Conservation (phyloP, 2,329 filamentous ascomycete species). For the Domatiomyces globalis region DNA sequence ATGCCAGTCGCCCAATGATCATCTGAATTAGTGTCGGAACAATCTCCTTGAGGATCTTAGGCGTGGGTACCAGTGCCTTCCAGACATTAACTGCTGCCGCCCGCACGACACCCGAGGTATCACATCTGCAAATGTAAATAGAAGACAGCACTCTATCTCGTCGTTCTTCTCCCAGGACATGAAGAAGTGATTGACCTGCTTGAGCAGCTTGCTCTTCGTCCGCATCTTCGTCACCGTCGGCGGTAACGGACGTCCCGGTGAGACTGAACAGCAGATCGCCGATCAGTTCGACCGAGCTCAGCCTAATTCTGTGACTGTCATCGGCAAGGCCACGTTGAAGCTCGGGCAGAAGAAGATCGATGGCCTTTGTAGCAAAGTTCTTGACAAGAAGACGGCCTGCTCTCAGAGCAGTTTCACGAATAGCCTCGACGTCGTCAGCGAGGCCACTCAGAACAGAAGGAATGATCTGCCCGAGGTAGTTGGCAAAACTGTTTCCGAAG, state of each 20-base stretch:
- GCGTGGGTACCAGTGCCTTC: slow-evolving; percentile 91
- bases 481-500: slow-evolving; percentile 96
- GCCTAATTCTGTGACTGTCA: slow-evolving; percentile 90
- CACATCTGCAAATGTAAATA: slow-evolving; percentile 91
- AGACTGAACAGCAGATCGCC: slow-evolving; percentile 96
- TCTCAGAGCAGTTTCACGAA: slow-evolving; percentile 87
- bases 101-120: slow-evolving; percentile 84
- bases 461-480: slow-evolving; percentile 89
- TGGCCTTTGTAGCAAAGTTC: slow-evolving; percentile 90
- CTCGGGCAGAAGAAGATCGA: slow-evolving; percentile 86
- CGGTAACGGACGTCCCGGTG: slow-evolving; percentile 74
- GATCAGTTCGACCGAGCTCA: slow-evolving; percentile 94
- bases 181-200: slow-evolving; percentile 81
- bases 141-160: slow-evolving; percentile 96
- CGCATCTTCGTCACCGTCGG: slow-evolving; percentile 64
- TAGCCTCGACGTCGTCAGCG: slow-evolving; percentile 91
- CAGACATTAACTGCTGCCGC: slow-evolving; percentile 83
- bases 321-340: slow-evolving; percentile 93
- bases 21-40: slow-evolving; percentile 89
- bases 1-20: slow-evolving; percentile 83
- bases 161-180: slow-evolving; percentile 88
- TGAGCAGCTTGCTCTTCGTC: slow-evolving; percentile 57
- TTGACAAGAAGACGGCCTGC: slow-evolving; percentile 91
- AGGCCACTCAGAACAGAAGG: slow-evolving; percentile 86
- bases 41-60: slow-evolving; percentile 84